These are phyloP conservation scores for Lachnellula suecica DNA, from an alignment of 2,329 filamentous ascomycete genomes.

Conservation along the genomic window DNA sequence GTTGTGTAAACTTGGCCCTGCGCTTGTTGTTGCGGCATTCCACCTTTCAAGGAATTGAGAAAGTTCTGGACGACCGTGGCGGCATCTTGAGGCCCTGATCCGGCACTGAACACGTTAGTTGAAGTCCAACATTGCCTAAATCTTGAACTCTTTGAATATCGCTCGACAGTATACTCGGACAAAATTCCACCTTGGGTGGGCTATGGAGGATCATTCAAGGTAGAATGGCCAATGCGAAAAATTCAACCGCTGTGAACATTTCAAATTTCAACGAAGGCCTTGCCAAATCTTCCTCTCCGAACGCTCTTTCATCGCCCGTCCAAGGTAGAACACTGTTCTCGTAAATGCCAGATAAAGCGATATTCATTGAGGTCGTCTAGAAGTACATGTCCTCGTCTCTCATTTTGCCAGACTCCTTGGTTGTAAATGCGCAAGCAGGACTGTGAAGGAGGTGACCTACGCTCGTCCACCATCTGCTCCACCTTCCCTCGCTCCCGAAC, in stretches of 20 bases:
- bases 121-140: constrained; percentile 12
- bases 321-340: neutral
- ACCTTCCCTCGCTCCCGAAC: constrained; percentile 82
- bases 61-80: constrained; percentile 83
- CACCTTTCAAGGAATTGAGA: constrained; percentile 73
- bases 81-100: constrained; percentile 62
- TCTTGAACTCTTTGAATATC: constrained; percentile 13
- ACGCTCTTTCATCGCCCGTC: neutral
- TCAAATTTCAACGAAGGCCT: neutral
- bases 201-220: neutral
- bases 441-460: constrained; percentile 68
- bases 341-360: constrained; percentile 1
- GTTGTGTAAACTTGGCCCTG: constrained; percentile 74
- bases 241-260: neutral
- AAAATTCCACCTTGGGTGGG: neutral
- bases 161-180: neutral
- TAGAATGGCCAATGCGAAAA: neutral
- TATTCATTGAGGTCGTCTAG: constrained; percentile 31
- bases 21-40: constrained; percentile 40
- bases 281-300: neutral
- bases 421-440: constrained; percentile 28
- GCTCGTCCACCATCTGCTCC: constrained; percentile 97
- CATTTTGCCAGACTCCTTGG: constrained; percentile 30
- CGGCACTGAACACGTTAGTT: constrained; percentile 57
- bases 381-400: constrained; percentile 31